Base-by-base conservation (phyloP, 257 asterid species). In the Striga asiatica region DNA sequence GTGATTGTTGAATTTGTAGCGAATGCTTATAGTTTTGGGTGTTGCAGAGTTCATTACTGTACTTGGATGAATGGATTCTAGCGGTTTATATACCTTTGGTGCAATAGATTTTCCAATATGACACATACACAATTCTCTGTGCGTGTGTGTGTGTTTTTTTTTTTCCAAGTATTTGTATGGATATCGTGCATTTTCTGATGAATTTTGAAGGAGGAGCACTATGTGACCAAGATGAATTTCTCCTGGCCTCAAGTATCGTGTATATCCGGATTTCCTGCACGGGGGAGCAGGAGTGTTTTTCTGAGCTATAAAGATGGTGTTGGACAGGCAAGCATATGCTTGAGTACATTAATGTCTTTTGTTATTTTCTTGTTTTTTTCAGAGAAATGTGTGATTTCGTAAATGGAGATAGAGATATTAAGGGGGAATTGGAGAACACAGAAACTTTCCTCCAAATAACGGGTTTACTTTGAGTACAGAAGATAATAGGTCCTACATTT, bases 181-280 rank as follows among this genome's bases (percentile, higher is more conserved):
- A n/a, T n/a, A n/a, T n/a, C n/a, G n/a, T n/a, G 28, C 46, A 24
- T 43, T 50, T 46, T 14, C 23, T 8, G 46, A 46, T 67, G 56
- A n/a, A 18, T 64, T 50, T 70, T 71, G 57, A 81, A 87, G 98
- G 98, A 91, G 78, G 94, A 84, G 76, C 98, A 87, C 67, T 74
- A 57, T 54, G 55, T 87, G 58, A 78, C 85, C 13, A 70, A 66
- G 77, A 62, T 91, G 73, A 79, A 77, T 65, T 80, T 87, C 77
- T 72, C 96, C 6, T 80, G 96, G 93, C 95, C 98, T 68, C 95
- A 84, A 71, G 81, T 84, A 39, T 75, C 87, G 11, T 87, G 96
- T 65, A 50, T 76, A 13, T 71, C 96, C 56, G 96, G 82, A 19
- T 66, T 73, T 68, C 92, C 95, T 23, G 66, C 89, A 42, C 75